phyloP scores from a whole-genome alignment of 2,329 filamentous ascomycete genomes.

The Fusarium nelsonii region DNA sequence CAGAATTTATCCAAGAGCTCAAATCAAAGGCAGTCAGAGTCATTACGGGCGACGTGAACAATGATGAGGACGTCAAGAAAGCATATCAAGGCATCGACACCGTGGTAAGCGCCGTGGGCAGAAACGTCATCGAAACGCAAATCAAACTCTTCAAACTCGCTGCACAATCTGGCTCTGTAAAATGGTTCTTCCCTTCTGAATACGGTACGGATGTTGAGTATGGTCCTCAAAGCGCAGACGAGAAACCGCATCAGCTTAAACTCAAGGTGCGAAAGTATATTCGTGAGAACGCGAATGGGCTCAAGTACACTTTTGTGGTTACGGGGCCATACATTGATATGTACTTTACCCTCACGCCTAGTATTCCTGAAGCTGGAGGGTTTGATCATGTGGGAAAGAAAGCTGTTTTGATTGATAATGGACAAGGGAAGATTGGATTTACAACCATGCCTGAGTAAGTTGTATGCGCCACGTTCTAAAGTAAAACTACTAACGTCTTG shows the following conservation, averaged over 20 bases:
- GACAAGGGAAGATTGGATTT: constrained; percentile 72
- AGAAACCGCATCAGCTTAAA: constrained; percentile 78
- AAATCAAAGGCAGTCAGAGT: constrained; percentile 43
- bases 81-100: constrained; percentile 74
- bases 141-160: constrained; percentile 72
- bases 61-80: constrained; percentile 60
- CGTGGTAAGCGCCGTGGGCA: constrained; percentile 73
- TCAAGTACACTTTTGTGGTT: constrained; percentile 76
- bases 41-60: constrained; percentile 55
- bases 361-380: constrained; percentile 58
- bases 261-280: constrained; percentile 74
- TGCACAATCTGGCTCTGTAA: constrained; percentile 64
- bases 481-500: neutral
- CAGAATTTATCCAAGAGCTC: constrained; percentile 35
- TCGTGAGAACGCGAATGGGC: constrained; percentile 62
- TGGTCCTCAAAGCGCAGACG: constrained; percentile 65
- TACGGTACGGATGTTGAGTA: constrained; percentile 77
- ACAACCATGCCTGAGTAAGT: constrained; percentile 79
- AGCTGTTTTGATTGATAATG: constrained; percentile 72
- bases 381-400: constrained; percentile 69
- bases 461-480: neutral
- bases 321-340: constrained; percentile 77
- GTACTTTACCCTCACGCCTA: constrained; percentile 61
- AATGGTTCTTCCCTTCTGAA: constrained; percentile 76
- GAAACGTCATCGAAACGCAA: constrained; percentile 71